Conservation (phyloP, 192 early-diverging fungal species). For the Mortierella claussenii region DNA sequence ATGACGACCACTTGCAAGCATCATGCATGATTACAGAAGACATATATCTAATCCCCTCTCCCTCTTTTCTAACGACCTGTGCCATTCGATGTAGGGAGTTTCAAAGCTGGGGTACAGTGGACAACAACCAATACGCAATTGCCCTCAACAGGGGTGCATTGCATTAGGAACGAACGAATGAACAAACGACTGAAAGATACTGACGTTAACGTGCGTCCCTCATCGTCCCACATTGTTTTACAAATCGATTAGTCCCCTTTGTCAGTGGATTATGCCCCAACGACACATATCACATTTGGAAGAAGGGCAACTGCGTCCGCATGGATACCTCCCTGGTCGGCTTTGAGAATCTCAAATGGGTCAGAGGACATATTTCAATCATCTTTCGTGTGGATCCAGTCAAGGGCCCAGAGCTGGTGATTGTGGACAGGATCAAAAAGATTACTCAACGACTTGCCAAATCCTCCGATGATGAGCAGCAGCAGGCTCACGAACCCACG, state of each 20-base stretch:
- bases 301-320: slow-evolving; percentile 51
- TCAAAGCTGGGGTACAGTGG: slow-evolving; percentile 47
- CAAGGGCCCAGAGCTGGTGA: slow-evolving; percentile 39
- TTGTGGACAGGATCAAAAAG: slow-evolving; percentile 47
- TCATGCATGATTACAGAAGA: neutral
- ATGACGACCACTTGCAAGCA: no score
- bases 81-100: slow-evolving; percentile 39
- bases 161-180: no score
- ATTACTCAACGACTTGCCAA: slow-evolving; percentile 39
- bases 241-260: slow-evolving; percentile 29
- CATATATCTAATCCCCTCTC: neutral
- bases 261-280: slow-evolving; percentile 53
- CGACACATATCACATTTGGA: slow-evolving; percentile 54
- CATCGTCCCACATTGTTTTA: neutral
- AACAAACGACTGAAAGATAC: no score
- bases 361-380: slow-evolving; percentile 51
- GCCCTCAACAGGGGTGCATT: no score
- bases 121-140: neutral
- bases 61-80: neutral
- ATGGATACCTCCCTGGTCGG: slow-evolving; percentile 54
- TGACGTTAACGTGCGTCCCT: no score
- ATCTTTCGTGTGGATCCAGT: slow-evolving; percentile 44
- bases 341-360: slow-evolving; percentile 51
- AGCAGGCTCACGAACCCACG: slow-evolving; percentile 18
- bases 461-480: slow-evolving; percentile 25